Evolutionary conservation across 495 filamentous ascomycete genomes (phyloP).

Genomic region (Penicillium antarcticum): DNA sequence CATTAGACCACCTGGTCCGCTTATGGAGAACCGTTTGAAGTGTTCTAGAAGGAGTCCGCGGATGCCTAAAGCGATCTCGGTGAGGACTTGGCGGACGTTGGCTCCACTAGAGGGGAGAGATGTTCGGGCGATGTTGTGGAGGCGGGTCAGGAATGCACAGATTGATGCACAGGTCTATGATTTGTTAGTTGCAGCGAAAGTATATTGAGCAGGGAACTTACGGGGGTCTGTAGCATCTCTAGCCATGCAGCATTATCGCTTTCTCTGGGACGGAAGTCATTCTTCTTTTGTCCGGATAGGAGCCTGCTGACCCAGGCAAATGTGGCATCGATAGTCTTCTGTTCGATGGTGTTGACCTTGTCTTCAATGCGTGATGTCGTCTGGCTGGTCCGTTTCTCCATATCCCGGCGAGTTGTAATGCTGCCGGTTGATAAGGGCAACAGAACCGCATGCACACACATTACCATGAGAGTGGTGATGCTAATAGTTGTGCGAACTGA

Average conservation of each 20-base stretch:
- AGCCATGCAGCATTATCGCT: constrained; percentile 68
- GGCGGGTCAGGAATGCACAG: constrained; percentile 68
- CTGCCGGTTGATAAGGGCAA: constrained; percentile 84
- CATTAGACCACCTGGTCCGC: constrained; percentile 87
- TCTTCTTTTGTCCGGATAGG: constrained; percentile 79
- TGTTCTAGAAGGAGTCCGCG: constrained; percentile 80
- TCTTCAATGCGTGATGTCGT: constrained; percentile 77
- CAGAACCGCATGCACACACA: constrained; percentile 85
- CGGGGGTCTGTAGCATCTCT: constrained; percentile 78
- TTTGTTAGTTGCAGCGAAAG: not conserved
- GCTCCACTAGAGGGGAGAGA: constrained; percentile 68
- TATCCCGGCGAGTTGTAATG: constrained; percentile 81
- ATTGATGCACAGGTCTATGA: constrained; percentile 69
- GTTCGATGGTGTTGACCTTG: constrained; percentile 83
- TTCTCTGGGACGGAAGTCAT: constrained; percentile 89
- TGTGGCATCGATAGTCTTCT: constrained; percentile 79
- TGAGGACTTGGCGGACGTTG: constrained; percentile 73
- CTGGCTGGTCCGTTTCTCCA: constrained; percentile 78
- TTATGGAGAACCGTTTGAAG: constrained; percentile 89
- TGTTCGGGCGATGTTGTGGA: constrained; percentile 55
- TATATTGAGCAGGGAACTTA: constrained; percentile 21
- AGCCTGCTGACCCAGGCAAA: constrained; percentile 74
- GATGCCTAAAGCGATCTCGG: constrained; percentile 80
- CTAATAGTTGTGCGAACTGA: constrained; percentile 77
- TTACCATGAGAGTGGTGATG: constrained; percentile 88